Conservation (phyloP, 441 rosid genomes). For the Hura crepitans region DNA sequence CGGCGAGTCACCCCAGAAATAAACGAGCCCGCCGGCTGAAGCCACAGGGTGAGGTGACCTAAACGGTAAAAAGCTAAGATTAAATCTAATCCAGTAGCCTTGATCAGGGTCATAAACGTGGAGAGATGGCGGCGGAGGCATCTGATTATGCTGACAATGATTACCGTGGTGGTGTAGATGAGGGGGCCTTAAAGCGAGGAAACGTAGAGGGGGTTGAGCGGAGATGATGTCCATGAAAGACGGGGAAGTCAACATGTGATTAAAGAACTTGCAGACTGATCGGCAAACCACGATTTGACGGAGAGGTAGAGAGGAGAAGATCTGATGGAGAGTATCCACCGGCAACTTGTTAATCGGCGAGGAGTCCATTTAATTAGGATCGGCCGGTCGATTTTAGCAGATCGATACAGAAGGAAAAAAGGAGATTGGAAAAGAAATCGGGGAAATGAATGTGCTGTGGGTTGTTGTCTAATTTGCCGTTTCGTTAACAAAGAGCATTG, state of each 20-base stretch:
- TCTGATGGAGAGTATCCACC: slow-evolving; percentile 70
- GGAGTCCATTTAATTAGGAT: slow-evolving; percentile 42
- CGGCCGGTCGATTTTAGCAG: slow-evolving; percentile 19
- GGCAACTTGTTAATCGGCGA: slow-evolving; percentile 68
- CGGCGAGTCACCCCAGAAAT: slow-evolving; percentile 64
- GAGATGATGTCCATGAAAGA: slow-evolving; percentile 58
- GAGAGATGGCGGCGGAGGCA: slow-evolving; percentile 30
- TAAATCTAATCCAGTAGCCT: slow-evolving; percentile 54
- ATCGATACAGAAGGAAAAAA: too few species aligned
- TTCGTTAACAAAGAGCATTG: too few species aligned
- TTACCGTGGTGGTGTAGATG: slow-evolving; percentile 37
- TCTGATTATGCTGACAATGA: slow-evolving; percentile 25
- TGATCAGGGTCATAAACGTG: slow-evolving; percentile 61
- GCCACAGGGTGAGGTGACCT: slow-evolving; percentile 61
- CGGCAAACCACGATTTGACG: slow-evolving; percentile 72
- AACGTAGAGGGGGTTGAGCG: slow-evolving; percentile 48
- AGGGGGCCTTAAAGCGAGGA: slow-evolving; percentile 59
- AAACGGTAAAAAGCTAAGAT: slow-evolving; percentile 67
- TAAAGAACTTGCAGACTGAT: slow-evolving; percentile 61
- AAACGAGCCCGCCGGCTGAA: slow-evolving; percentile 60
- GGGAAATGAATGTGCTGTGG: too few species aligned
- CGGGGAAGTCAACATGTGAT: slow-evolving; percentile 53
- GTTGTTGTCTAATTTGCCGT: too few species aligned
- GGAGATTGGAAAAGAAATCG: too few species aligned
- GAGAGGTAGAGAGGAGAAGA: slow-evolving; percentile 75